phyloP scores from a whole-genome alignment of 164 flowering plant species.

The Akebia trifoliata region DNA sequence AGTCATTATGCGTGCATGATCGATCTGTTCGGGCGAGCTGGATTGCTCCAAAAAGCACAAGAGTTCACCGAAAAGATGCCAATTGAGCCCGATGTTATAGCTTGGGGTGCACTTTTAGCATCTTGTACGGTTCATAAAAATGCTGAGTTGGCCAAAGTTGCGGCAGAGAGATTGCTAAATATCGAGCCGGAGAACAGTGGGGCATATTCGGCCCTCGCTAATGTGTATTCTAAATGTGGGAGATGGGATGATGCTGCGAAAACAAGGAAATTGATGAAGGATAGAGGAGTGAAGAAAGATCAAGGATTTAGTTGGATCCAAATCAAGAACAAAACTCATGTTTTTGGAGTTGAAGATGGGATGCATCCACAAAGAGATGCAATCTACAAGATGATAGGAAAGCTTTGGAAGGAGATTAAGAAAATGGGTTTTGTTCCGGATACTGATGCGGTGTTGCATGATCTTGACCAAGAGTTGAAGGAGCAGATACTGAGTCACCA shows the following conservation, averaged over 20 bases:
- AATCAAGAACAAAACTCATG: slow-evolving; percentile 50
- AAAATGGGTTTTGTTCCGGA: slow-evolving; percentile 80
- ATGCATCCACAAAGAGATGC: slow-evolving; percentile 61
- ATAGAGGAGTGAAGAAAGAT: slow-evolving; percentile 68
- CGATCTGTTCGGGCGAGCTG: slow-evolving; percentile 81
- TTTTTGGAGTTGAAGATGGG: slow-evolving; percentile 73
- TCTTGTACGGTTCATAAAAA: slow-evolving; percentile 68
- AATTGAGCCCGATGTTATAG: slow-evolving; percentile 66
- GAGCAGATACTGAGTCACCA: slow-evolving; percentile 69
- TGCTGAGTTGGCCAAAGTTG: slow-evolving; percentile 52
- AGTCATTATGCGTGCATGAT: slow-evolving; percentile 87
- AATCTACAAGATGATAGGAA: slow-evolving; percentile 43
- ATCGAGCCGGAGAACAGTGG: slow-evolving; percentile 79
- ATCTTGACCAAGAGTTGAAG: slow-evolving; percentile 74
- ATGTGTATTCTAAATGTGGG: slow-evolving; percentile 61
- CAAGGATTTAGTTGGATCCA: slow-evolving; percentile 83
- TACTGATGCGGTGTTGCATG: slow-evolving; percentile 66
- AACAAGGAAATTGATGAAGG: slow-evolving; percentile 65
- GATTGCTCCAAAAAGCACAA: slow-evolving; percentile 58
- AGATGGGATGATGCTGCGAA: slow-evolving; percentile 70
- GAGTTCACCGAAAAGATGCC: slow-evolving; percentile 69
- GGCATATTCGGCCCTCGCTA: slow-evolving; percentile 72
- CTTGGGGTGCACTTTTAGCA: slow-evolving; percentile 89
- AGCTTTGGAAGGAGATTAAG: slow-evolving; percentile 72
- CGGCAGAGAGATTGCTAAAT: slow-evolving; percentile 62